Evolutionary conservation across 192 early-diverging fungal species (phyloP), one percentile per base, ranked within the genome.

Genomic region (Backusella tuberculispora): DNA sequence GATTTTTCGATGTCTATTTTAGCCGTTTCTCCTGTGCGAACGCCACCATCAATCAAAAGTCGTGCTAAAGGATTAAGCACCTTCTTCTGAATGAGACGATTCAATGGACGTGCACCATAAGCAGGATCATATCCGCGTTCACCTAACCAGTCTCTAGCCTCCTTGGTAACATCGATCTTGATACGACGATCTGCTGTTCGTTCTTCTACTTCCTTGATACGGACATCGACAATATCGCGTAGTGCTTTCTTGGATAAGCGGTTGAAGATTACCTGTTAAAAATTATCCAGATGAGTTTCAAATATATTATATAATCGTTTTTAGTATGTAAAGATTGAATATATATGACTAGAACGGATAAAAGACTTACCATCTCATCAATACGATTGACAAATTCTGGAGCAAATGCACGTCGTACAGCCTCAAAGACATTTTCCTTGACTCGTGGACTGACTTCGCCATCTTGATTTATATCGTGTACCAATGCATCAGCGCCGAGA

Each of bases 341-440:
- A 69, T 69, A 69, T 40, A 45, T 34, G 29, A 34, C 29, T 34
- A 34, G 29, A 42, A 63, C 5, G 26, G 21, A 5, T 9, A 67
- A 41, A 5, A 69, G 8, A 45, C 50, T 76, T 66, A 98, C 90
- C 77, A 97, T 93, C 65, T 98, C 97, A 63, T 97, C 96, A 46
- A 99, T 91, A 37, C 98, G 92, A 85, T 99, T 99, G 48, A 99
- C 83, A 80, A 99, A 92, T 84, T 99, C 98, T 15, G 98, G 93
- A 4, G 94, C 91, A 91, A 98, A 93, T 14, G 87, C 85, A 21
- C 72, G 81, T 64, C 88, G 89, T 50, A 98, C 95, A 69, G 95
- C 92, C 12, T 82, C 73, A 91, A 98, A 95, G 46, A 98, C 98
- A 5, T 66, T 73, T 15, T 86, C 85, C 26, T 78, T 81, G n/a